phyloP scores from a whole-genome alignment of 805 yeast genomes.

The Priceomyces medius region DNA sequence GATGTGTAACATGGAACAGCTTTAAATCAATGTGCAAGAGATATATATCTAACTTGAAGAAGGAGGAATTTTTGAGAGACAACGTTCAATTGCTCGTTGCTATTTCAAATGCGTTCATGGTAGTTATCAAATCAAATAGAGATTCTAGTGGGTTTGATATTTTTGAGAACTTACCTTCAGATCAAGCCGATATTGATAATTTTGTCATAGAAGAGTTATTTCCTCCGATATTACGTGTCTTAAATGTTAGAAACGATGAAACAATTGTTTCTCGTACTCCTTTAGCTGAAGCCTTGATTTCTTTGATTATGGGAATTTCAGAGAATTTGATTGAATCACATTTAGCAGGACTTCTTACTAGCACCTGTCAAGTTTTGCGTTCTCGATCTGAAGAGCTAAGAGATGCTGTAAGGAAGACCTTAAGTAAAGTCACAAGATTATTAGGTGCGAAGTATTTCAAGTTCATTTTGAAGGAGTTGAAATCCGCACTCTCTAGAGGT shows the following conservation, averaged over 20 bases:
- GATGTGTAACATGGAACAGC: conserved; percentile 72
- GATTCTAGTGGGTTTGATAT: conserved; percentile 14
- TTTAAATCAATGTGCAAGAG: conserved; percentile 72
- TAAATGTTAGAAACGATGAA: conserved; percentile 72
- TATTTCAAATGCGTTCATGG: conserved; percentile 49
- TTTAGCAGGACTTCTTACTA: conserved; percentile 80
- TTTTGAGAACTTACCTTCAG: conserved; percentile 27
- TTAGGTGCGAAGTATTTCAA: conserved; percentile 74
- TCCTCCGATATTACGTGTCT: conserved; percentile 58
- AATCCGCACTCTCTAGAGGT: conserved; percentile 78
- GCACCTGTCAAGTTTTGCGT: conserved; percentile 84
- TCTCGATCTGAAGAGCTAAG: conserved; percentile 84
- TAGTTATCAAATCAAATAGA: conserved; percentile 25
- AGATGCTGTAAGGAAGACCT: conserved; percentile 76
- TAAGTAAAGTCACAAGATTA: conserved; percentile 60
- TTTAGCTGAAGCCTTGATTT: conserved; percentile 74
- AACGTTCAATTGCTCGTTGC: conserved; percentile 58
- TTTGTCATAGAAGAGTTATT: conserved; percentile 56
- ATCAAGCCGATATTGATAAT: conserved; percentile 24
- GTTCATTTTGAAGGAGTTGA: conserved; percentile 76
- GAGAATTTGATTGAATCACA: conserved; percentile 53
- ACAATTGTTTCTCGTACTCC: conserved; percentile 75
- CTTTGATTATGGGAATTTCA: conserved; percentile 61
- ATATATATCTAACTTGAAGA: conserved; percentile 51
- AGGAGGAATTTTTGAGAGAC: conserved; percentile 50